Evolutionary conservation across 257 asterid genomes (phyloP), one percentile per base, ranked within the genome.

Genomic region (Phtheirospermum japonicum): DNA sequence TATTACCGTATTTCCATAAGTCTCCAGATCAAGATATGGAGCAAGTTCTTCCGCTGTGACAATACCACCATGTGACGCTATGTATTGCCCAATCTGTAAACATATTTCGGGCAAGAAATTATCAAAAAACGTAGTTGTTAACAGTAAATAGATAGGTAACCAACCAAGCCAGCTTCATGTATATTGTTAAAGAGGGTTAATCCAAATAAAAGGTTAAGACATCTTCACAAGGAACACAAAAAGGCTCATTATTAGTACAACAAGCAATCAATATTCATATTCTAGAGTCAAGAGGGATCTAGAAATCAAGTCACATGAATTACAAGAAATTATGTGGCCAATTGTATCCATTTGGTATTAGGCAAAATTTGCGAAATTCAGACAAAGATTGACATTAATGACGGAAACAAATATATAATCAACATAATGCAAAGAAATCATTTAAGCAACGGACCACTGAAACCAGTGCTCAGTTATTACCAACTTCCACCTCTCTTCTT

Each of bases 401-500:
- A 69, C 62, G 57, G 42, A 52, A 56, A 37, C 14, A 40, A 54
- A 32, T 57, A 43, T 64, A 39, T n/a, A 76, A 65, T 61, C 36
- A 69, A 52, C 53, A 59, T 31, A 49, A 43, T 31, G 63, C 66
- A 67, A 63, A 28, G 37, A 73, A 45, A 45, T 16, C 65, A 71
- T 67, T 66, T 72, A 61, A 80, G 82, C 71, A 83, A 83, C 90
- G 82, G 85, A 89, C 89, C 97, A 82, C 90, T 79, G 81, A 81
- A 88, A 79, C 78, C 87, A 84, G 86, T 81, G 85, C 88, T 77
- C 83, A 73, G 77, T 75, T 79, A 89, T 93, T 93, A 93, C 99
- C 99, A 93, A 89, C 97, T 93, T 89, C 99, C 99, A 93, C 90
- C 96, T 85, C 83, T 93, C 91, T 88, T 87, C 99, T 85, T 89